Evolutionary conservation across 768 basidiomycete species (phyloP), one percentile per base, ranked within the genome.

Genomic region (Phaeotremella skinneri): DNA sequence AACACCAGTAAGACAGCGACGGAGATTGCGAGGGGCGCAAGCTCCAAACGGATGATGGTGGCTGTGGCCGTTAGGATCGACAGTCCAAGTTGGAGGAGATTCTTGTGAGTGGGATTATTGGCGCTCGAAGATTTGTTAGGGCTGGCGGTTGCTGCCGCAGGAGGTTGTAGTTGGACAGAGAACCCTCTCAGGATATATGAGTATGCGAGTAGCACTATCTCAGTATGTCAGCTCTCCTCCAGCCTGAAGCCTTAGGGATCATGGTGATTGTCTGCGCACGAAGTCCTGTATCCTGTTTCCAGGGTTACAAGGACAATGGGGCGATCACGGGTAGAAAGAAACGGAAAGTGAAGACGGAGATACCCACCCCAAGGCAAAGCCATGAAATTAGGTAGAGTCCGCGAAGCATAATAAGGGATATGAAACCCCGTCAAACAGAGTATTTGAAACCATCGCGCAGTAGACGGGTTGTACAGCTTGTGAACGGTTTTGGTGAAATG

Each of bases 341-440:
- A 17, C 17, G 34, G 34, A 37, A 7, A 37, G 34, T 7, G 9
- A 37, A 17, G 34, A 37, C n/a, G n/a, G 34, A 37, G 17, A 37
- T 9, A 51, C 70, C 57, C 32, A 93, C 91, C 89, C 45, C 86
- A 84, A 2, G 88, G 79, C 17, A 92, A 78, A 3, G 91, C 91
- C 61, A 92, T 85, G 85, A 91, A 94, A 74, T 98, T 99, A 1
- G 96, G 94, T 6, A 98, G 77, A 0, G 94, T 96, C 55, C 96
- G 79, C 2, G 91, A 86, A 81, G 91, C 89, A 87, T 91, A 98
- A 74, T 90, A 99, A 4, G 86, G 86, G 4, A 93, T 72, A 73
- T 98, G 96, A 71, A 96, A 98, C 70, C 94, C 91, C 0, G 87
- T 84, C 64, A 84, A 81, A 2, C 85, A 85, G 20, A 96, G 73